Percentiles rank a stretch among this genome's conserved stretches.
phyloP scores from a whole-genome alignment of 352 stramenopile genomes.

The Phytophthora syringae region DNA sequence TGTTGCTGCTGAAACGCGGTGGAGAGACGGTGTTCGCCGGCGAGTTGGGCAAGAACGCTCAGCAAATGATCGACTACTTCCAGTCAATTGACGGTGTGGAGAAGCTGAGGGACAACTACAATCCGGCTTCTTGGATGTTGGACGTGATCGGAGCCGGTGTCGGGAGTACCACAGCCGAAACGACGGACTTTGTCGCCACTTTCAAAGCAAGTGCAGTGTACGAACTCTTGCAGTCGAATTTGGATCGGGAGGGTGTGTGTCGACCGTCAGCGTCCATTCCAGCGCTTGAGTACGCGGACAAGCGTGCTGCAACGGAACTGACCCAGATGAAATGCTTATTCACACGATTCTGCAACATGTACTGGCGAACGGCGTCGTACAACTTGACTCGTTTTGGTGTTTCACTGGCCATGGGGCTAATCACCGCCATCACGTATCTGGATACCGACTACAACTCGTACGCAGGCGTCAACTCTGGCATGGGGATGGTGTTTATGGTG shows the following conservation, averaged over 20 bases:
- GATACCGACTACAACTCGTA: too few relatives aligned
- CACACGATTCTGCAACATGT: slow-evolving; percentile 18
- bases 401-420: not conserved
- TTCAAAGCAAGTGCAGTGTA: slow-evolving; percentile 10
- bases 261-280: not conserved
- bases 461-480: slow-evolving; percentile 17
- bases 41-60: slow-evolving; percentile 11
- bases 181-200: slow-evolving; percentile 6
- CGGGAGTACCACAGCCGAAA: slow-evolving; percentile 3
- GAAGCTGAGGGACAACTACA: slow-evolving; percentile 3
- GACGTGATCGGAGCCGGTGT: slow-evolving; percentile 24
- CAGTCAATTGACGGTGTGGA: slow-evolving; percentile 17
- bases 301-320: slow-evolving; percentile 18
- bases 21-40: slow-evolving; percentile 22
- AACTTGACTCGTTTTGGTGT: slow-evolving; percentile 18
- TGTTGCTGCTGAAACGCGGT: slow-evolving; percentile 21
- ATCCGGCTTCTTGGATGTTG: slow-evolving; percentile 20
- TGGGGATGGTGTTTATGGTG: slow-evolving; percentile 19
- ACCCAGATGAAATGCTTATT: slow-evolving; percentile 20
- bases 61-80: slow-evolving; percentile 22
- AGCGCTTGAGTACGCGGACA: slow-evolving; percentile 13
- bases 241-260: slow-evolving; percentile 12
- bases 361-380: slow-evolving; percentile 22
- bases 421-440: slow-evolving; percentile 6
- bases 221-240: slow-evolving; percentile 1